Percentiles rank a stretch among this genome's conserved stretches.
These are phyloP conservation scores for Caloboletus firmus DNA, from an alignment of 1,284 basidiomycete species.

Conservation along the genomic window DNA sequence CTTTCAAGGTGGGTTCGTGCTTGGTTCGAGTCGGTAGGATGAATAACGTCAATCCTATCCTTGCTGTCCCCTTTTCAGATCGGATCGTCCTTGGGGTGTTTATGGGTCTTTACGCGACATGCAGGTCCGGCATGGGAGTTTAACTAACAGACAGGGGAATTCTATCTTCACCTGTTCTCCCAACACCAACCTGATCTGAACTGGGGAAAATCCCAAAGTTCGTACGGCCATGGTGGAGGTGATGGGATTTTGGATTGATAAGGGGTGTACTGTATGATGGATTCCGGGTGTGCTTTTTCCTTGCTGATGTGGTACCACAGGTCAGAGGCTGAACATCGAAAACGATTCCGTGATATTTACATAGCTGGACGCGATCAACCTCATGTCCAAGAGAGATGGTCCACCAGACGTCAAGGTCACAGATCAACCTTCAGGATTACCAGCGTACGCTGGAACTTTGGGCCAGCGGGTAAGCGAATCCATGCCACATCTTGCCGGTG, in stretches of 20 bases:
- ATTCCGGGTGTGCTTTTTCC: constrained; percentile 54
- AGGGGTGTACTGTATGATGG: too few species aligned
- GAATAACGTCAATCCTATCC: not conserved
- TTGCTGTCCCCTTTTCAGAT: not conserved
- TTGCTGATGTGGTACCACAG: not conserved
- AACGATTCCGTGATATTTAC: constrained; percentile 30
- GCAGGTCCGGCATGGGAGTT: constrained; percentile 74
- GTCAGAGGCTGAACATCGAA: not conserved
- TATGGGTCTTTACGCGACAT: constrained; percentile 2
- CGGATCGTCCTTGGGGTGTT: not conserved
- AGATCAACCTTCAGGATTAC: constrained; percentile 55
- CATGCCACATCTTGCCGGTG: constrained; percentile 11
- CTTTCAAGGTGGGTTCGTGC: constrained; percentile 53
- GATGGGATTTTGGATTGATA: constrained; percentile 74
- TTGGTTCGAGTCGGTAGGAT: not conserved
- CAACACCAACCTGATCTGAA: constrained; percentile 77
- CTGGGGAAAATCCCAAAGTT: constrained; percentile 70
- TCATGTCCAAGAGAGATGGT: constrained; percentile 63
- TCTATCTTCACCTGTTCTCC: constrained; percentile 74
- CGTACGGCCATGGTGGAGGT: constrained; percentile 62
- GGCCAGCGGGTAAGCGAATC: constrained; percentile 55
- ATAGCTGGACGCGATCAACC: constrained; percentile 73
- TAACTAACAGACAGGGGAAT: constrained; percentile 65
- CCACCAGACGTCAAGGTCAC: constrained; percentile 63
- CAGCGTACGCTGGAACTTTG: constrained; percentile 33